A percentile compares a stretch with the other conserved stretches of the same genome.
Evolutionary conservation across 345 rosid species (phyloP).

Genomic region (Brassica nigra): DNA sequence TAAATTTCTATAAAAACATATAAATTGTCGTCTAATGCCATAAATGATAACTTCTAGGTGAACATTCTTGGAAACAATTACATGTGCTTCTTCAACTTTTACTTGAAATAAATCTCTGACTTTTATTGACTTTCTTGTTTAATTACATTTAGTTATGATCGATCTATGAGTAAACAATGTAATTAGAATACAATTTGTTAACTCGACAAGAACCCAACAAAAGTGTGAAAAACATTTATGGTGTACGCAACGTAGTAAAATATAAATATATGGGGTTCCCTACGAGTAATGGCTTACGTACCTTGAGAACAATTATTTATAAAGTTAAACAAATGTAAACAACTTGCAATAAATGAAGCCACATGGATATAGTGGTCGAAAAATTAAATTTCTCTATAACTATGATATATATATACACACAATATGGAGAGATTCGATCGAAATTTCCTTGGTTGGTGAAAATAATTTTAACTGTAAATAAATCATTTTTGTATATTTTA

Average conservation of each 20-base stretch:
- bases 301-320: slow-evolving; percentile 34
- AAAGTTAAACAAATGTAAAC: slow-evolving; percentile 3
- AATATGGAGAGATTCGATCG: not conserved
- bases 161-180: slow-evolving; percentile 10
- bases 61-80: slow-evolving; percentile 40
- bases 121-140: slow-evolving; percentile 18
- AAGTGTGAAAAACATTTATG: slow-evolving; percentile 37
- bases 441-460: not conserved
- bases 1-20: not conserved
- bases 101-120: slow-evolving; percentile 20
- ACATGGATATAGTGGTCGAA: slow-evolving; percentile 45
- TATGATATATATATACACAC: not conserved
- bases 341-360: slow-evolving; percentile 48
- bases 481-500: not conserved
- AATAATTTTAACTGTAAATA: not conserved
- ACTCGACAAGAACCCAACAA: slow-evolving; percentile 24
- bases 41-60: slow-evolving; percentile 27
- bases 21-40: slow-evolving; percentile 27
- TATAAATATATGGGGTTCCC: slow-evolving; percentile 13
- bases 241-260: slow-evolving; percentile 8
- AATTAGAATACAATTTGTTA: not conserved
- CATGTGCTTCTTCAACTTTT: slow-evolving; percentile 29
- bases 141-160: slow-evolving; percentile 1
- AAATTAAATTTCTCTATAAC: not conserved
- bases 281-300: slow-evolving; percentile 42